These are phyloP conservation scores for Xylaria sp. DNA, from an alignment of 2,329 filamentous ascomycete species.

Conservation along the genomic window DNA sequence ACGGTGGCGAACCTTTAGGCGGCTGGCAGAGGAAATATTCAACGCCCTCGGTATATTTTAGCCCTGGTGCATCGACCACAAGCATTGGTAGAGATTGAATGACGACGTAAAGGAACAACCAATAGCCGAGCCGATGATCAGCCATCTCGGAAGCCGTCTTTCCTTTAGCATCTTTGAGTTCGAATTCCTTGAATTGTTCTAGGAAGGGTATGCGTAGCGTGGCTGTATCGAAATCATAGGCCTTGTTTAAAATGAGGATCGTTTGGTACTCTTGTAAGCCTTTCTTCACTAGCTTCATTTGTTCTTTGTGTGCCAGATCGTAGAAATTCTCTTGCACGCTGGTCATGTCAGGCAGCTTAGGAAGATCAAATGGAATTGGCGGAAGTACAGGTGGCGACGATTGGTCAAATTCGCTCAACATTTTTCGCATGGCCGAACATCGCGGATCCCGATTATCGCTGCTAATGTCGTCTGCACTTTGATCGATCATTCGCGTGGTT, in stretches of 20 bases:
- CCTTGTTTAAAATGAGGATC: conserved; percentile 77
- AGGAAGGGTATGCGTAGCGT: conserved; percentile 70
- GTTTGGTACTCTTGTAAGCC: conserved; percentile 83
- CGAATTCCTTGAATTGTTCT: conserved; percentile 75
- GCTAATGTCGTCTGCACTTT: conserved; percentile 65
- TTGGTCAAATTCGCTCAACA: conserved; percentile 88
- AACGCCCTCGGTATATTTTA: conserved; percentile 75
- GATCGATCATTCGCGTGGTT: conserved; percentile 81
- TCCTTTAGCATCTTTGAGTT: conserved; percentile 72
- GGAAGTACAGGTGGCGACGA: conserved; percentile 90
- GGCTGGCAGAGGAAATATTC: conserved; percentile 86
- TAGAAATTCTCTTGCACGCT: conserved; percentile 72
- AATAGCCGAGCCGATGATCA: conserved; percentile 79
- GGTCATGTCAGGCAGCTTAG: conserved; percentile 76
- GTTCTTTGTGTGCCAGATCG: conserved; percentile 75
- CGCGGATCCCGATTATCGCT: conserved; percentile 68
- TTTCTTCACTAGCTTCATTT: conserved; percentile 74
- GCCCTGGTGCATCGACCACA: conserved; percentile 77
- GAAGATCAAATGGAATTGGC: conserved; percentile 89
- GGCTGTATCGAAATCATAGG: conserved; percentile 81
- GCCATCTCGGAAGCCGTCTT: conserved; percentile 73
- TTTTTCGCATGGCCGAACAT: conserved; percentile 76
- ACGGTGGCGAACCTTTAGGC: conserved; percentile 76
- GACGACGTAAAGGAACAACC: conserved; percentile 83
- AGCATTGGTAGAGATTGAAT: conserved; percentile 82